Percentiles rank a stretch among this genome's conserved stretches.
phyloP scores from a whole-genome alignment of 2,329 filamentous ascomycete genomes.

The Lachnellula suecica region DNA sequence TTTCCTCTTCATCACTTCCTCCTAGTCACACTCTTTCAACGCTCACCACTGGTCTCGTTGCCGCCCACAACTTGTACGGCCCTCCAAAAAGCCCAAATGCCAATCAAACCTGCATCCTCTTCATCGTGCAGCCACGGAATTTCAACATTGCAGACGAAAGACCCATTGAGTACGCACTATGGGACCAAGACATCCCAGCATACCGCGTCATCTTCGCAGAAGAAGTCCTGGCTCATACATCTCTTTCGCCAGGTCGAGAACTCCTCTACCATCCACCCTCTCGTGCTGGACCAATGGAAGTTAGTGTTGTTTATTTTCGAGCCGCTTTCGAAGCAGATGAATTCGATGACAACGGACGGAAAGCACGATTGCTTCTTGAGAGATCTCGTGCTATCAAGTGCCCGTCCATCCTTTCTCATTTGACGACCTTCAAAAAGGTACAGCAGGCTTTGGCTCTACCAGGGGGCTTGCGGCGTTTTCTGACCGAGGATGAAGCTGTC shows the following conservation, averaged over 20 bases:
- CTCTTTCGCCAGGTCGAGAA: slow-evolving; percentile 29
- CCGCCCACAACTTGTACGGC: slow-evolving; percentile 36
- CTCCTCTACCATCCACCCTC: slow-evolving; percentile 37
- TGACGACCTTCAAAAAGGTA: slow-evolving; percentile 43
- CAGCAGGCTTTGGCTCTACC: slow-evolving; percentile 39
- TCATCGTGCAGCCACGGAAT: slow-evolving; percentile 43
- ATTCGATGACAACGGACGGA: slow-evolving; percentile 34
- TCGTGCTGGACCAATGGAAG: slow-evolving; percentile 31
- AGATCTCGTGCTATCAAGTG: slow-evolving; percentile 43
- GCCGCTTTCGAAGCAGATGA: slow-evolving; percentile 42
- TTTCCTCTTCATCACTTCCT: slow-evolving; percentile 25
- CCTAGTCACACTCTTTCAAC: slow-evolving; percentile 33
- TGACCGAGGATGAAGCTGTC: slow-evolving; percentile 29
- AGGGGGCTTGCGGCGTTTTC: slow-evolving; percentile 35
- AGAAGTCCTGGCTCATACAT: slow-evolving; percentile 32
- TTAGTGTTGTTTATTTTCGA: slow-evolving; percentile 43
- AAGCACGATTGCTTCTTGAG: slow-evolving; percentile 37
- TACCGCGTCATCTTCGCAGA: slow-evolving; percentile 38
- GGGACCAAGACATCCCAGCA: slow-evolving; percentile 31
- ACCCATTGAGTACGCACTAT: slow-evolving; percentile 43
- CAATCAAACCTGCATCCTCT: slow-evolving; percentile 36
- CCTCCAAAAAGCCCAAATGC: slow-evolving; percentile 14
- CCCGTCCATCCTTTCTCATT: slow-evolving; percentile 40
- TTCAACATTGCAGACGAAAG: slow-evolving; percentile 45
- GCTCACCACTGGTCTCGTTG: slow-evolving; percentile 32